Percentiles rank a stretch among this genome's conserved stretches.
These are phyloP conservation scores for Zymoseptoria tritici DNA, from an alignment of 2,329 filamentous ascomycete species.

Conservation along the genomic window DNA sequence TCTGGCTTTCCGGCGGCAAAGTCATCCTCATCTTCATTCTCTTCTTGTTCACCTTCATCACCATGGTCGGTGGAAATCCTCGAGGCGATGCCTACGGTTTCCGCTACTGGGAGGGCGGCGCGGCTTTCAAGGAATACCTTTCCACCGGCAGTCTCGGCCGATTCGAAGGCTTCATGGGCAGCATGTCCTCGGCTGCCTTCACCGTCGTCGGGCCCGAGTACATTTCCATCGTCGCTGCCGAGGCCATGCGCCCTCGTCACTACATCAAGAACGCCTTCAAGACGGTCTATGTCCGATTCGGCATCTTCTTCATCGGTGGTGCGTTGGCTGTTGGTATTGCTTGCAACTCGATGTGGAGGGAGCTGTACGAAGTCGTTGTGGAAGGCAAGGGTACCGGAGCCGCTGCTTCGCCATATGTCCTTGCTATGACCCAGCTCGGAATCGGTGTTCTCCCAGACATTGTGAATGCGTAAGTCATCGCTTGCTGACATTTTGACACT, in stretches of 20 bases:
- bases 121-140: constrained; percentile 27
- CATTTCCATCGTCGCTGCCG: constrained; percentile 42
- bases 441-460: constrained; percentile 38
- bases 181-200: constrained; percentile 36
- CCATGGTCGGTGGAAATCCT: constrained; percentile 31
- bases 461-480: constrained; percentile 24
- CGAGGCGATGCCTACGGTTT: constrained; percentile 35
- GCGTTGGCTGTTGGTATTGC: constrained; percentile 40
- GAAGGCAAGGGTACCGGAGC: constrained; percentile 21
- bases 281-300: constrained; percentile 41
- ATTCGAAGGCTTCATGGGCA: constrained; percentile 32
- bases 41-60: constrained; percentile 34
- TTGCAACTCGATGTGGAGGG: constrained; percentile 26
- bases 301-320: constrained; percentile 41
- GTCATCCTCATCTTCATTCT: constrained; percentile 40
- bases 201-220: constrained; percentile 43
- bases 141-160: constrained; percentile 24
- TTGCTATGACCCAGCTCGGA: constrained; percentile 36
- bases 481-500: not conserved
- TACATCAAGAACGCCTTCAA: constrained; percentile 43
- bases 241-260: constrained; percentile 39
- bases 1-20: constrained; percentile 48
- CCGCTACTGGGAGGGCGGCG: constrained; percentile 37
- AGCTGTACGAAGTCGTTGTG: constrained; percentile 18
- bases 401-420: constrained; percentile 31